Evolutionary conservation across 1,139 yeast genomes (phyloP), one percentile per base, ranked within the genome.

Genomic region (Starmera stellimalicola): DNA sequence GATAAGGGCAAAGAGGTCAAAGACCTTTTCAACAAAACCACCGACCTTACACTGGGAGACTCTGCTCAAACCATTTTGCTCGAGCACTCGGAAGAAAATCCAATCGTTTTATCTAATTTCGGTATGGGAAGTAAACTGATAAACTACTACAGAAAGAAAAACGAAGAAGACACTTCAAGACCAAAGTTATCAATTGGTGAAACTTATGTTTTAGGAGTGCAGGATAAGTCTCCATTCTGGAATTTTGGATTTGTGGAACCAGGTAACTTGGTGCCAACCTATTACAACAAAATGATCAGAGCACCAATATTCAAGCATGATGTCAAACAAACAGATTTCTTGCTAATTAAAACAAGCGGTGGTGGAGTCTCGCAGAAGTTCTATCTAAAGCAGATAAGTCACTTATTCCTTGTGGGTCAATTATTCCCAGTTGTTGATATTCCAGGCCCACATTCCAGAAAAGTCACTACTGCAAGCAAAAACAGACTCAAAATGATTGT

Each of bases 221-320:
- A 87, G 51, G 99, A 93, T 57, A 70, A 94, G 47, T 83, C 95
- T 10, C 97, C 99, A 10, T 93, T 91, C 53, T 93, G 98, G 98
- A 91, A 88, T 54, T 93, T 87, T 63, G 99, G 99, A 2, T 83
- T 82, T 58, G 97, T 93, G 11, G 95, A 87, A 33, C 84, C 88
- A 3, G 99, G 98, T 4, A 85, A 81, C 47, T 75, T 85, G 39
- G 96, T 88, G 2, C 97, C 97, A 1, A 83, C 98, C 0, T 60
- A 91, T 35, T 93, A 93, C 59, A 93, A 91, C 54, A 82, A 87
- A 46, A 78, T 93, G 81, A 60, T 81, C 6, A 66, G 98, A 41
- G 97, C 99, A 0, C 98, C 99, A 0, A 72, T 91, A 4, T 91
- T 85, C 62, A 77, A 78, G 50, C 98, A 93, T 51, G 94, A 85